Evolutionary conservation across 345 rosid genomes (phyloP), one percentile per base, ranked within the genome.

Genomic region (Euphorbia pulcherrima): DNA sequence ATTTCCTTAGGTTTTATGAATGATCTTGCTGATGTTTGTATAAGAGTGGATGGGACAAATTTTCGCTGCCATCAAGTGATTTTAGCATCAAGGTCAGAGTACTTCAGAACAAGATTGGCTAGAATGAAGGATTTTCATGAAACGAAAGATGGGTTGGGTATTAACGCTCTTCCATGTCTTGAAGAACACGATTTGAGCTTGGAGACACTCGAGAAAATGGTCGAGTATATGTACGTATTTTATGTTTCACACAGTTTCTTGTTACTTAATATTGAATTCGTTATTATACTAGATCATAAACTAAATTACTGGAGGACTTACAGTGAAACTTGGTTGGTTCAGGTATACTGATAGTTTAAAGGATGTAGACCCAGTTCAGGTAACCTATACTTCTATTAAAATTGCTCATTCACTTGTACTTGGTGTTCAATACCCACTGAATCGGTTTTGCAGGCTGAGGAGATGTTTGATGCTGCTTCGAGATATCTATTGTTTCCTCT

Each of bases 311-410:
- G 26, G 20, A 33, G 62, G 64, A 68, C 71, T 72, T 75, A 72
- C 29, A 60, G 69, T 73, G 59, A 73, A 33, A 28, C 7, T 56
- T 65, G 60, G 54, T 65, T 79, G 78, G 67, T 74, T 82, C 82
- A 93, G 99, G 99, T 94, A 94, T 82, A 88, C 95, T 46, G 99
- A 94, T 84, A 87, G 86, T 73, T 81, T 94, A 75, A 89, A 83
- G 74, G 95, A 88, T 74, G 75, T 94, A 54, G 86, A 79, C 69
- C 97, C 91, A 1, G 77, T 85, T 65, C 97, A 88, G 97, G 98
- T 92, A 73, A 27, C 50, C n/a, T 55, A 35, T 71, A 1, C 64
- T 53, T 68, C 44, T n/a, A 69, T 60, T 60, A 5, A 48, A 17
- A 53, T 74, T 61, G 70, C 62, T 30, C 58, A 20, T 68, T 30